Base-by-base conservation (phyloP, 768 basidiomycete genomes). In the Hygrocybe punicea region DNA sequence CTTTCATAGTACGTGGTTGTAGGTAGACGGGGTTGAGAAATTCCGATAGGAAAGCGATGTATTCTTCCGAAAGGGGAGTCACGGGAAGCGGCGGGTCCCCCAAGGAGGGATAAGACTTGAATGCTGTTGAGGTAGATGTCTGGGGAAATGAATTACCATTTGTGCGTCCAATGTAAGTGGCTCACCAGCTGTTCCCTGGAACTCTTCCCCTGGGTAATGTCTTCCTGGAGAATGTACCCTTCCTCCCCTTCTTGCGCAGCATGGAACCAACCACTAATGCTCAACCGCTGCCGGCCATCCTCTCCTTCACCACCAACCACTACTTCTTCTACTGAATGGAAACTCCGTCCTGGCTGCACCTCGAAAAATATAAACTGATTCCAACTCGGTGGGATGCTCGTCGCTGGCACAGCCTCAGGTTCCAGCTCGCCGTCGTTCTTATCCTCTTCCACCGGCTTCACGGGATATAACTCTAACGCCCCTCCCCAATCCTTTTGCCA, bases 251-350 rank as follows among this genome's bases (percentile, higher is more conserved):
- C 85, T 65, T 96, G 85, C 0, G 93, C 87, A 21, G 87, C 85
- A 68, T 98, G 96, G 75, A 98, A 98, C 96, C 96, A 98, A 6
- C 96, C 45, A 23, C 45, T 47, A 7, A 47, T 47, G 45, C 45
- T 47, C 21, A 47, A 23, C 17, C 96, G 63, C 90, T 93, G 64
- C 98, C 90, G 61, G 90, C 93, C 63, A 98, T 72, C 35, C 96
- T 77, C 63, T 0, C 86, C 87, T 44, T 89, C 88, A 47, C 84
- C 84, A 0, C 85, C 88, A 0, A 91, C 87, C n/a, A 96, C 84
- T 33, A 98, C 96, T 69, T 98, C 96, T 66, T 98, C 91, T 4
- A 98, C 96, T 0, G 93, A 91, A 71, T 98, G 96, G 74, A 98
- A 98, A 65, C 94, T 97, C 69, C 81, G 78, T 0, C 96, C 95